These are phyloP conservation scores for Acidiella bohemica DNA, from an alignment of 495 filamentous ascomycete genomes.

Conservation along the genomic window DNA sequence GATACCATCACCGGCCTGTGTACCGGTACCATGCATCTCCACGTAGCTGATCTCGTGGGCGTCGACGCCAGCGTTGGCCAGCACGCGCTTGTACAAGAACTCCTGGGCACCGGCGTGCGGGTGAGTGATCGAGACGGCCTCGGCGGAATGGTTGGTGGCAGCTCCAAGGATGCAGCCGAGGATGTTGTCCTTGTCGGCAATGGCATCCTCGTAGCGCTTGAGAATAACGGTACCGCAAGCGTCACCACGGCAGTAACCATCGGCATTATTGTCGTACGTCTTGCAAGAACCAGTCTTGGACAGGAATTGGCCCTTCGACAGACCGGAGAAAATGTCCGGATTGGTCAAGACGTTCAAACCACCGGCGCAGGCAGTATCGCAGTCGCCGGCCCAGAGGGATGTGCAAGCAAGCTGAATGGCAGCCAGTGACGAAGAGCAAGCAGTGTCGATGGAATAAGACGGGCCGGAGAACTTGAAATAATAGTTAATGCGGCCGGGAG, in stretches of 20 bases:
- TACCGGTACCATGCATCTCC: slow-evolving; percentile 41
- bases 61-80: slow-evolving; percentile 34
- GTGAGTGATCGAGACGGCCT: slow-evolving; percentile 34
- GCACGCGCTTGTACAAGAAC: slow-evolving; percentile 32
- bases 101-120: slow-evolving; percentile 39
- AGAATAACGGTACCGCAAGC: slow-evolving; percentile 34
- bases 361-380: slow-evolving; percentile 72
- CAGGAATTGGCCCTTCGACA: slow-evolving; percentile 72
- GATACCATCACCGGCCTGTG: slow-evolving; percentile 33
- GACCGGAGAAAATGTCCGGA: slow-evolving; percentile 71
- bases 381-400: slow-evolving; percentile 66
- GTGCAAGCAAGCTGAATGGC: slow-evolving; percentile 77
- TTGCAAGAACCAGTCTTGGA: slow-evolving; percentile 70
- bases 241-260: slow-evolving; percentile 39
- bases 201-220: slow-evolving; percentile 38
- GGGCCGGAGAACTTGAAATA: slow-evolving; percentile 83
- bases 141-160: slow-evolving; percentile 32
- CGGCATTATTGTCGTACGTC: slow-evolving; percentile 35
- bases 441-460: slow-evolving; percentile 76
- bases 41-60: slow-evolving; percentile 39
- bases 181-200: slow-evolving; percentile 37
- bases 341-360: slow-evolving; percentile 72
- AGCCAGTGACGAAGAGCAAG: slow-evolving; percentile 74
- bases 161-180: slow-evolving; percentile 34
- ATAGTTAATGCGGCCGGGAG: slow-evolving; percentile 76